phyloP scores from a whole-genome alignment of 1,139 yeast genomes.

The Nadsonia starkeyi-henricii region DNA sequence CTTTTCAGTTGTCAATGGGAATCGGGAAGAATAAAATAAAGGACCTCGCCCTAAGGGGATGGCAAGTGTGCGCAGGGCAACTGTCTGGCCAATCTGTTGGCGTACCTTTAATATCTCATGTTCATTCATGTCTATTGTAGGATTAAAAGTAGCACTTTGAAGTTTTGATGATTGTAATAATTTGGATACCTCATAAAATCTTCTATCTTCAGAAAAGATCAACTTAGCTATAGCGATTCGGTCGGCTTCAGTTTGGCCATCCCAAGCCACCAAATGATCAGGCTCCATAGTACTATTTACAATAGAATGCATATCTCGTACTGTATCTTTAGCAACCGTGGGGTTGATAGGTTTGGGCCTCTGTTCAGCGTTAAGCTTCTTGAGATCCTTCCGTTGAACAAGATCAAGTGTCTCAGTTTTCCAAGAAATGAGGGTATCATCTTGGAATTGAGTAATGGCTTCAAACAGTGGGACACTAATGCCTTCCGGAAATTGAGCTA shows the following conservation, averaged over 20 bases:
- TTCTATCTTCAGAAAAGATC: conserved; percentile 63
- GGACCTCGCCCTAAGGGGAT: conserved; percentile 72
- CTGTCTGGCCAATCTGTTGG: conserved; percentile 47
- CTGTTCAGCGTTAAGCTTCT: conserved; percentile 12
- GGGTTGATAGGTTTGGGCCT: not conserved
- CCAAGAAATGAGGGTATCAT: conserved; percentile 28
- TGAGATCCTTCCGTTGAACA: conserved; percentile 55
- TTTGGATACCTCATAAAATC: conserved; percentile 65
- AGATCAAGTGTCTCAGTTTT: conserved; percentile 35
- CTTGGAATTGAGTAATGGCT: conserved; percentile 36
- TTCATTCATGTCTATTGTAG: conserved; percentile 33
- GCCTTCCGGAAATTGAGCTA: conserved; percentile 67
- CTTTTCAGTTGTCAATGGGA: conserved; percentile 73
- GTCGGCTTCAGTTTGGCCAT: conserved; percentile 54
- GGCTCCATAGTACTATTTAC: conserved; percentile 34
- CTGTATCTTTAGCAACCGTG: conserved; percentile 9
- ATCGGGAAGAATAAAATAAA: conserved; percentile 51
- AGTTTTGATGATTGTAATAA: conserved; percentile 56
- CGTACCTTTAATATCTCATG: conserved; percentile 45
- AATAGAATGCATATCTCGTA: conserved; percentile 37
- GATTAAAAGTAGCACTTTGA: conserved; percentile 32
- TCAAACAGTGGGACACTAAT: conserved; percentile 47
- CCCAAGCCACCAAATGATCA: conserved; percentile 46
- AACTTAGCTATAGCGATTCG: conserved; percentile 50
- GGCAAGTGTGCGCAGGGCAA: conserved; percentile 60